Conservation (phyloP, 2,329 filamentous ascomycete genomes). For the Clathrospora elynae region DNA sequence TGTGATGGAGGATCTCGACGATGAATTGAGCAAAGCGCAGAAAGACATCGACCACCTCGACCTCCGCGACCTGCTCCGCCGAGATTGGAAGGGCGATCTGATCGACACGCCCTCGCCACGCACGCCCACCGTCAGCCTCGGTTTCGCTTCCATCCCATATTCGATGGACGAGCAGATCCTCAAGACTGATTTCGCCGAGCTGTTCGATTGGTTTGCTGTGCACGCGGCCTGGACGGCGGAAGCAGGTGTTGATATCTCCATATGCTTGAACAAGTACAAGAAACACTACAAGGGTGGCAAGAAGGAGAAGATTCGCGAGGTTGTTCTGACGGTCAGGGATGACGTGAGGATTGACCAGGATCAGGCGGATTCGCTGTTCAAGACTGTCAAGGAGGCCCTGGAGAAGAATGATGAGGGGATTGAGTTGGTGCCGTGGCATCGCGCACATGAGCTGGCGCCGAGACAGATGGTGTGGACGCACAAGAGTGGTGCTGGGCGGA, state of each 20-base stretch:
- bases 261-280: slow-evolving; percentile 56
- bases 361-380: slow-evolving; percentile 53
- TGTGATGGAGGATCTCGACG: slow-evolving; percentile 52
- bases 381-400: slow-evolving; percentile 49
- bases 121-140: slow-evolving; percentile 54
- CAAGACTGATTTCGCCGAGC: slow-evolving; percentile 54
- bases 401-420: slow-evolving; percentile 48
- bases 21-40: slow-evolving; percentile 50
- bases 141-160: slow-evolving; percentile 55
- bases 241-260: slow-evolving; percentile 52
- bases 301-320: slow-evolving; percentile 56
- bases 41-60: slow-evolving; percentile 51
- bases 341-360: slow-evolving; percentile 53
- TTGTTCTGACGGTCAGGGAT: slow-evolving; percentile 53
- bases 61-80: slow-evolving; percentile 53
- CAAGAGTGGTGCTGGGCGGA: slow-evolving; percentile 49
- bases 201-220: slow-evolving; percentile 57
- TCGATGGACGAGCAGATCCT: slow-evolving; percentile 54
- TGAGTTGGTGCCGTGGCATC: slow-evolving; percentile 52
- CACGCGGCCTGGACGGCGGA: slow-evolving; percentile 57
- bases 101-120: slow-evolving; percentile 55
- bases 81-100: slow-evolving; percentile 57
- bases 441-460: slow-evolving; percentile 48
- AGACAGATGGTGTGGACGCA: slow-evolving; percentile 57
- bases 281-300: slow-evolving; percentile 46